Evolutionary conservation across 129 eudicot genomes (phyloP).

Genomic region (Flaveria sonorensis): DNA sequence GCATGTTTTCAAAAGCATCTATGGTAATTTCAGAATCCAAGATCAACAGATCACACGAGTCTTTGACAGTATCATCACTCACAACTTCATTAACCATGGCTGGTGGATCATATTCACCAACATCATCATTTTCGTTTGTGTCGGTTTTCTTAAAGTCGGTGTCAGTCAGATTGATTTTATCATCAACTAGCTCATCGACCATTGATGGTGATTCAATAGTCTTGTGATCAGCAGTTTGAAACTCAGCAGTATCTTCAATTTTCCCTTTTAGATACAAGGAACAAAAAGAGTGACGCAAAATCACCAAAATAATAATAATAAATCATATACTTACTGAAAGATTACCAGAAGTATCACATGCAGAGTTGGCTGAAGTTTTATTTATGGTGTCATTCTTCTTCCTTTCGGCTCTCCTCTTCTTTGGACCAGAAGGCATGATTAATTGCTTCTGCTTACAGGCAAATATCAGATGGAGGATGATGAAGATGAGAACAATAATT

Average conservation of each 20-base stretch:
- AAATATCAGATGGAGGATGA: not conserved
- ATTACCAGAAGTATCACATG: not conserved
- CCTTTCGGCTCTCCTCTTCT: slow-evolving; percentile 41
- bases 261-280: slow-evolving; percentile 11
- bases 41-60: too few relatives aligned
- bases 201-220: not conserved
- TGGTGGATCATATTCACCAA: not conserved
- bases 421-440: slow-evolving; percentile 43
- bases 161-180: not conserved
- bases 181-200: not conserved
- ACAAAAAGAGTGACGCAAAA: not conserved
- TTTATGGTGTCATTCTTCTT: slow-evolving; percentile 9
- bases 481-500: not conserved
- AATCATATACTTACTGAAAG: not conserved
- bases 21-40: not conserved
- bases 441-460: not conserved
- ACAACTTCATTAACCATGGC: not conserved
- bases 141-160: not conserved
- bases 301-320: not conserved
- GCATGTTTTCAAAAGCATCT: not conserved
- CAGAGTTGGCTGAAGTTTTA: not conserved
- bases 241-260: not conserved
- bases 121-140: not conserved
- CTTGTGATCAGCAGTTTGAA: not conserved
- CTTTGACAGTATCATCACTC: not conserved